Percentiles rank a stretch among this genome's conserved stretches.
These are phyloP conservation scores for Theobroma cacao DNA, from an alignment of 345 rosid genomes.

Conservation along the genomic window DNA sequence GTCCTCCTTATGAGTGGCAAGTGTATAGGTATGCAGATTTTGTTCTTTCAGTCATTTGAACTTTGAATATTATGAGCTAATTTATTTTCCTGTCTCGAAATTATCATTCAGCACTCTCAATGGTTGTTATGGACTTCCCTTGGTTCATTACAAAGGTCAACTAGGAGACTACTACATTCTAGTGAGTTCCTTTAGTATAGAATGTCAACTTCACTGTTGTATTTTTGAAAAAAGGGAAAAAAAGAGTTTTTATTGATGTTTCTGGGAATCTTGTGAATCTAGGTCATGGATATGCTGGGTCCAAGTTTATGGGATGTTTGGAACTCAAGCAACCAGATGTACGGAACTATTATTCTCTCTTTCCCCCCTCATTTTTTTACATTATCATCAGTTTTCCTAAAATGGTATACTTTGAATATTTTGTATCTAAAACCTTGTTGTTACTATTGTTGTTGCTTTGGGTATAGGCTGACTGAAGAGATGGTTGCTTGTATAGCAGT, in stretches of 20 bases:
- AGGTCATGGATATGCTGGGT: conserved; percentile 94
- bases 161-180: conserved; percentile 82
- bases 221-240: conserved; percentile 11
- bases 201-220: neutral
- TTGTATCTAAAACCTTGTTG: neutral
- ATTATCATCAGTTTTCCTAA: conserved; percentile 13
- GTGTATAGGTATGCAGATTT: conserved; percentile 45
- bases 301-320: conserved; percentile 89
- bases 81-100: conserved; percentile 15
- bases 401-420: conserved; percentile 10
- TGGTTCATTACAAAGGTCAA: conserved; percentile 76
- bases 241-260: neutral
- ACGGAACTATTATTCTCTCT: conserved; percentile 21
- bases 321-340: conserved; percentile 48
- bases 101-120: conserved; percentile 58
- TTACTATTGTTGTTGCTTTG: neutral
- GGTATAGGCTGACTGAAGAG: conserved; percentile 66
- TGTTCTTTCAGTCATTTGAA: neutral
- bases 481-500: conserved; percentile 94
- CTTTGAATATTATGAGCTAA: conserved; percentile 14
- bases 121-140: conserved; percentile 84
- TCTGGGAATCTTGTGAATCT: conserved; percentile 20
- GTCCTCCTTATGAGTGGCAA: conserved; percentile 75
- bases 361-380: neutral
- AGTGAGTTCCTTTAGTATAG: conserved; percentile 30